Base-by-base conservation (phyloP, 2,329 filamentous ascomycete species). In the Phoma sp. region DNA sequence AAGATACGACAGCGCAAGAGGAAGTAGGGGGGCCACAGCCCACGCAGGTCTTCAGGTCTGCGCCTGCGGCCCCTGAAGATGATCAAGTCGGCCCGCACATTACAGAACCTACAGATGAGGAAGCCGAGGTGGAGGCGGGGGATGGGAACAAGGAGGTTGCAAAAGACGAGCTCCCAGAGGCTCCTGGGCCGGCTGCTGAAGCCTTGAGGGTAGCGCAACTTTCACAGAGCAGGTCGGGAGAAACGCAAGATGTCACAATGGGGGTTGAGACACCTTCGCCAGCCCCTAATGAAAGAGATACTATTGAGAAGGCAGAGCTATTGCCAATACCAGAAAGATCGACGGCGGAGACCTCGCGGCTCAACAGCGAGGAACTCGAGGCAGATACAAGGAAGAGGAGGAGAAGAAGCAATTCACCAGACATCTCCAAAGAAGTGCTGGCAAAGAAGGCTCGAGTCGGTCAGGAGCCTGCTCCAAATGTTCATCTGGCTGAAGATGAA, bases 401-500 rank as follows among this genome's bases (percentile, higher is more conserved):
- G 61, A 65, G 77, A 50, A 63, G 77, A 44, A 78, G 77, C 42
- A 51, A 52, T 14, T 75, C 75, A 24, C 77, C 76, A 9, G 69
- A 75, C 4, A 45, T 74, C 4, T 59, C 66, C 2, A 66, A 72
- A 22, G 74, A 75, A 4, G 68, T 78, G 14, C 75, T 61, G 37
- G 75, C 68, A 35, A 81, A 82, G 66, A 80, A 77, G 60, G 59
- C 76, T 7, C 75, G 76, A 47, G 67, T 71, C 9, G 73, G 70
- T 22, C 67, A 75, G n/a, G 70, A 72, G 13, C 61, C 65, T 14
- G 67, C 55, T 9, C 66, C 63, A 33, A 65, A 66, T 9, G 59
- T 73, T 2, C 57, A 70, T 53, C 33, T 73, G 18, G 62, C 68
- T 38, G 68, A 74, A 56, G 66, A 69, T 25, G 57, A 63, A 6